Percentiles rank a stretch among this genome's conserved stretches.
phyloP scores from a whole-genome alignment of 108 stramenopile genomes.

The Fragilariopsis cylindrus region DNA sequence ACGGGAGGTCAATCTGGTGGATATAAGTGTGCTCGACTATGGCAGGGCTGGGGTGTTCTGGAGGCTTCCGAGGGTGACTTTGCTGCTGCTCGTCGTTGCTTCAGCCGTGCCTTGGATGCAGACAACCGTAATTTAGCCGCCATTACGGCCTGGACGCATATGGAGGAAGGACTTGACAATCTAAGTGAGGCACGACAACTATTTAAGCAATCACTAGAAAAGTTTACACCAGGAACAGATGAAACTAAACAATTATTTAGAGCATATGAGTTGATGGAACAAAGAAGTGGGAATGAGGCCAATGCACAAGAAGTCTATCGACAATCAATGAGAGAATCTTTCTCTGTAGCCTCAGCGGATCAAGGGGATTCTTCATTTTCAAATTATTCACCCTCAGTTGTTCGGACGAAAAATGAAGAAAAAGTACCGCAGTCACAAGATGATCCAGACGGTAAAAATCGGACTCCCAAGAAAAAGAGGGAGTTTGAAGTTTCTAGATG shows the following conservation, averaged over 20 bases:
- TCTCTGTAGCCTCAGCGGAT: constrained; percentile 38
- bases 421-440: constrained; percentile 8
- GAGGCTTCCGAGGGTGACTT: constrained; percentile 78
- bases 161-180: constrained; percentile 79
- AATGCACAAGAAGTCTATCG: constrained; percentile 72
- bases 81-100: constrained; percentile 82
- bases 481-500: constrained; percentile 76
- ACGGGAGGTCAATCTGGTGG: constrained; percentile 85
- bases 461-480: constrained; percentile 18
- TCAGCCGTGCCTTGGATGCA: constrained; percentile 85
- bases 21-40: constrained; percentile 77
- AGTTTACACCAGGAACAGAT: constrained; percentile 67
- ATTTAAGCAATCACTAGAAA: constrained; percentile 64
- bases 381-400: neutral
- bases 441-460: constrained; percentile 9
- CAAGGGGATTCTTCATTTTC: neutral
- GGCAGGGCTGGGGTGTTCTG: constrained; percentile 92
- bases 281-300: constrained; percentile 55
- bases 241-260: constrained; percentile 73
- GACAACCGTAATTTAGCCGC: constrained; percentile 84
- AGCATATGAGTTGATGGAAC: constrained; percentile 86
- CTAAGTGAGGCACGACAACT: constrained; percentile 65
- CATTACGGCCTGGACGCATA: constrained; percentile 81
- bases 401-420: neutral
- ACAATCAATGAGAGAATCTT: constrained; percentile 69